These are phyloP conservation scores for Monosporascus ibericus DNA, from an alignment of 2,329 filamentous ascomycete species.

Conservation along the genomic window DNA sequence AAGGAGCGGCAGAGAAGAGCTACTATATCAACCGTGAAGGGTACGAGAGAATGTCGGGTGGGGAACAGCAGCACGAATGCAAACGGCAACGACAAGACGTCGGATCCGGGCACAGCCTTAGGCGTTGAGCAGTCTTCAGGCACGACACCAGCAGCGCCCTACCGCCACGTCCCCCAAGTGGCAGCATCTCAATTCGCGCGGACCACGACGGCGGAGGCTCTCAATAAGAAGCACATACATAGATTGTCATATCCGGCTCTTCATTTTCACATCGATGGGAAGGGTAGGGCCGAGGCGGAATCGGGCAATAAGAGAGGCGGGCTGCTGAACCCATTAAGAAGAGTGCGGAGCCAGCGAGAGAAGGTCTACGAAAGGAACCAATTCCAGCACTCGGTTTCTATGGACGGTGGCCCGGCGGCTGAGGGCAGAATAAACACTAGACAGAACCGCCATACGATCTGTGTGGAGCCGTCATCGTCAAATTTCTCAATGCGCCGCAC, in stretches of 20 bases:
- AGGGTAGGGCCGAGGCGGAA: slow-evolving; percentile 16
- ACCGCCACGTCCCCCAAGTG: slow-evolving; percentile 47
- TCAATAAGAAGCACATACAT: slow-evolving; percentile 31
- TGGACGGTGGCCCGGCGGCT: slow-evolving; percentile 20
- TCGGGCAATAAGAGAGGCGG: slow-evolving; percentile 27
- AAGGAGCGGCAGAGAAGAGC: too few relatives aligned
- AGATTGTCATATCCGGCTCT: slow-evolving; percentile 37
- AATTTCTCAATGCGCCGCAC: background rate
- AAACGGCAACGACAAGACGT: slow-evolving; percentile 5
- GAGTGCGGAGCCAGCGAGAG: slow-evolving; percentile 33
- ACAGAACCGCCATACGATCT: background rate
- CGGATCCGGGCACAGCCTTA: background rate
- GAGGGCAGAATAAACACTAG: slow-evolving; percentile 2
- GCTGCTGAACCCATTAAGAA: slow-evolving; percentile 29
- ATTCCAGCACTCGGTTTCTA: slow-evolving; percentile 33
- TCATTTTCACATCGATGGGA: slow-evolving; percentile 32
- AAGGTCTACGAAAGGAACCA: slow-evolving; percentile 35
- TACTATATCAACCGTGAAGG: background rate
- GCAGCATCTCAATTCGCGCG: slow-evolving; percentile 49
- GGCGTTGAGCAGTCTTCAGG: too few relatives aligned
- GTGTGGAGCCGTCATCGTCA: background rate
- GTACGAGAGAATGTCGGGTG: background rate
- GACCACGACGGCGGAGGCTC: slow-evolving; percentile 42
- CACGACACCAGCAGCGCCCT: slow-evolving; percentile 17
- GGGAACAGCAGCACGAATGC: background rate